These are phyloP conservation scores for Passiflora organensis DNA, from an alignment of 345 rosid genomes.

Conservation along the genomic window DNA sequence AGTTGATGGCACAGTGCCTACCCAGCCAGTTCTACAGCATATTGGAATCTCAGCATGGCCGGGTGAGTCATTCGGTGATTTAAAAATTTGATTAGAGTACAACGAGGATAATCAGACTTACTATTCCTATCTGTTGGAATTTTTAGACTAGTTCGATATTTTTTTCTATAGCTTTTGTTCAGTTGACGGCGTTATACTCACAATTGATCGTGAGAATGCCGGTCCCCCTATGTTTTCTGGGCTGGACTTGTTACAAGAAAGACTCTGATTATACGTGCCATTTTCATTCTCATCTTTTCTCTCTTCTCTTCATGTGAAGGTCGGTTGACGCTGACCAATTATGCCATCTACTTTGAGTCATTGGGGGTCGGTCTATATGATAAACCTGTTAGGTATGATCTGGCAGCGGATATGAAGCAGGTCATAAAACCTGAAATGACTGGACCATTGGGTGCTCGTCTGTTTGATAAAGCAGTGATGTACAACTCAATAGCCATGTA, in stretches of 20 bases:
- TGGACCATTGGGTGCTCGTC: conserved; percentile 93
- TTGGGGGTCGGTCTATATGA: conserved; percentile 79
- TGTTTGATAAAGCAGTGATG: conserved; percentile 95
- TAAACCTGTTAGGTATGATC: conserved; percentile 75
- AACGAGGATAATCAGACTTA: neutral
- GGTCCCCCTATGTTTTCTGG: conserved; percentile 4
- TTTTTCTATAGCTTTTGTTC: no score
- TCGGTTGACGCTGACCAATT: conserved; percentile 74
- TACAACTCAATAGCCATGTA: conserved; percentile 73
- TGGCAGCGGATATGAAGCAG: conserved; percentile 66
- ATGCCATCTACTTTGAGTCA: conserved; percentile 79
- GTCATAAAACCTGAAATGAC: conserved; percentile 88
- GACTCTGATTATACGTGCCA: neutral
- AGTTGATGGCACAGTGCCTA: conserved; percentile 79
- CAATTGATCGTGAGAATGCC: no score
- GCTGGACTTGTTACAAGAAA: conserved; percentile 6
- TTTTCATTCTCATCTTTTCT: neutral
- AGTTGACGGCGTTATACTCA: no score
- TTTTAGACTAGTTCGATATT: no score
- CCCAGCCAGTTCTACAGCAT: conserved; percentile 88
- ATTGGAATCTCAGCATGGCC: conserved; percentile 97
- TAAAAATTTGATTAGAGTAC: conserved; percentile 1
- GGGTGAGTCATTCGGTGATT: conserved; percentile 38
- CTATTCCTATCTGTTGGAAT: no score
- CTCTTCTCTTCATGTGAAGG: conserved; percentile 39